Conservation (phyloP, 805 yeast species). For the Ogataea neopini region DNA sequence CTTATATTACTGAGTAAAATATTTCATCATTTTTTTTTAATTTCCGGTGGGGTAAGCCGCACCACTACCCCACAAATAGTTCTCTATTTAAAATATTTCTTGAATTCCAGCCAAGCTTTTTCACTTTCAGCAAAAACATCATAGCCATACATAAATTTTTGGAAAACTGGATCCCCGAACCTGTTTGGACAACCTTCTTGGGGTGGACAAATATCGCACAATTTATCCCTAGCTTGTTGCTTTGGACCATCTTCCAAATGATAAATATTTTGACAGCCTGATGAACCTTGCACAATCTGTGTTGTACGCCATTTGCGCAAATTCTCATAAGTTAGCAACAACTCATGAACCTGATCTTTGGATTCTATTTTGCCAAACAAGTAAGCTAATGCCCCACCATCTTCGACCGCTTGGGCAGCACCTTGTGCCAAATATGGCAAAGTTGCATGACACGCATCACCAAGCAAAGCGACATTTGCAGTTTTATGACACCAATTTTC, state of each 20-base stretch:
- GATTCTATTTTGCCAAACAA: conserved; percentile 12
- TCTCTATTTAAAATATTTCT: not conserved
- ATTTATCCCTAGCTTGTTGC: conserved; percentile 8
- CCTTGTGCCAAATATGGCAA: conserved; percentile 16
- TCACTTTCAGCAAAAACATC: conserved; percentile 13
- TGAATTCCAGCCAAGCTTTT: conserved; percentile 7
- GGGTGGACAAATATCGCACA: conserved; percentile 11
- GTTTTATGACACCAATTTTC: conserved; percentile 9
- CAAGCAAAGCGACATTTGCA: conserved; percentile 12
- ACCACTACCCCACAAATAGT: not conserved
- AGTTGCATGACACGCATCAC: conserved; percentile 16
- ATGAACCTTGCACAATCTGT: conserved; percentile 10
- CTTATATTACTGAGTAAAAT: too few species aligned
- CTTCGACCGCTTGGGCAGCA: conserved; percentile 16
- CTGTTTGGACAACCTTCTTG: conserved; percentile 12
- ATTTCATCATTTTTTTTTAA: not conserved
- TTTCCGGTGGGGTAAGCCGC: conserved; percentile 8
- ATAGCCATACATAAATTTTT: conserved; percentile 13
- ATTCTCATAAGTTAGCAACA: conserved; percentile 8
- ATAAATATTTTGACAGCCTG: conserved; percentile 12
- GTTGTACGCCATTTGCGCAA: conserved; percentile 13
- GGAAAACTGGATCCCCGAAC: conserved; percentile 14
- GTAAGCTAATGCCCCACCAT: conserved; percentile 12
- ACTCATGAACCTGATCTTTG: conserved; percentile 5
- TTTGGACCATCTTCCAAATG: conserved; percentile 12